These are phyloP conservation scores for Suhomyces taliae DNA, from an alignment of 1,139 yeast genomes.

Conservation along the genomic window DNA sequence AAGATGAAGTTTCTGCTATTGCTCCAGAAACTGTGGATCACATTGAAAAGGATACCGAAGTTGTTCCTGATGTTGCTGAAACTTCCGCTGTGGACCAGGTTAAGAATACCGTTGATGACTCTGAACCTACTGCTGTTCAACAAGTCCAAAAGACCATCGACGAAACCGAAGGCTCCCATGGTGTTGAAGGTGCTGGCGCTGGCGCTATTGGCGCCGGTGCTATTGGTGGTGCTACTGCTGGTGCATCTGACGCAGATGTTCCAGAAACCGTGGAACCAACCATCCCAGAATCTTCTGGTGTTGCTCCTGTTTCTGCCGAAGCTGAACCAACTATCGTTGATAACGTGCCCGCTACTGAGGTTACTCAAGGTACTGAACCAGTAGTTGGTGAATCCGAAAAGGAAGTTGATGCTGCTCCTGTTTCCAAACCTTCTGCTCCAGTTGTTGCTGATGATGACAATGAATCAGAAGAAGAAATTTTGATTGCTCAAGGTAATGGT, in stretches of 20 bases:
- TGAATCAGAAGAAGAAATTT: constrained; percentile 34
- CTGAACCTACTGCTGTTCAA: not conserved
- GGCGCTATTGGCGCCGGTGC: not conserved
- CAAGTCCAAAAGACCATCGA: constrained; percentile 8
- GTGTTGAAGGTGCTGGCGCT: constrained; percentile 1
- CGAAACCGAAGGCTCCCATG: constrained; percentile 5
- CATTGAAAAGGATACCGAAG: not conserved
- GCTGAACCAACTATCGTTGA: constrained; percentile 5
- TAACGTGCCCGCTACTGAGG: not conserved
- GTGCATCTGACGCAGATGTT: not conserved
- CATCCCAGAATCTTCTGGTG: constrained; percentile 1
- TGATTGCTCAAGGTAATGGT: constrained; percentile 40
- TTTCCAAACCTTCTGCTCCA: constrained; percentile 15
- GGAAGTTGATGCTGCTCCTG: constrained; percentile 22
- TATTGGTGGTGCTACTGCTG: not conserved
- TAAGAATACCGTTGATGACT: not conserved
- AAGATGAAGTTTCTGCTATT: not conserved
- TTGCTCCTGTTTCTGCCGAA: not conserved
- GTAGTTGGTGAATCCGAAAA: constrained; percentile 15
- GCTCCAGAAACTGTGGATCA: constrained; percentile 1
- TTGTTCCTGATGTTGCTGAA: not conserved
- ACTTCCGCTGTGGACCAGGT: not conserved
- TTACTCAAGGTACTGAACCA: constrained; percentile 1
- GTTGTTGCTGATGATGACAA: constrained; percentile 8
- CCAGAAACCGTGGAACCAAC: constrained; percentile 1